Percentiles rank a stretch among this genome's conserved stretches.
These are phyloP conservation scores for Amanita fuliginea DNA, from an alignment of 768 basidiomycete genomes.

Conservation along the genomic window DNA sequence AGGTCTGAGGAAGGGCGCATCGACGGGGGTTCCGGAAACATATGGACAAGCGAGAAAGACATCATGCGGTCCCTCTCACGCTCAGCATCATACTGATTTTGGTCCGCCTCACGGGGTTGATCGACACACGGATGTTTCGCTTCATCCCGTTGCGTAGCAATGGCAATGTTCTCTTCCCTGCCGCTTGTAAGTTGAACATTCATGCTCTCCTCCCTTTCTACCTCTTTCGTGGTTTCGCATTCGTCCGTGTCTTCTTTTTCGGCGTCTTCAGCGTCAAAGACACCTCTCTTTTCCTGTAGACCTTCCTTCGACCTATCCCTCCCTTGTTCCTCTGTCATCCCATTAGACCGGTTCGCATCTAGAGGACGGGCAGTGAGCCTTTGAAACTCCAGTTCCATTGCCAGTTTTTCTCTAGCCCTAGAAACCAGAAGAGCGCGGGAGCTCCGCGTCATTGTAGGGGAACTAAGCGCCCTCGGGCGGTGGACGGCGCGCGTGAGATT, in stretches of 20 bases:
- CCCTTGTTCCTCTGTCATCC: not conserved
- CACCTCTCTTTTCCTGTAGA: too few species aligned
- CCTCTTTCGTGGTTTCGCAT: not conserved
- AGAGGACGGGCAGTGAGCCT: not conserved
- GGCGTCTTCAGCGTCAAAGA: too few species aligned
- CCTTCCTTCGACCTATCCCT: not conserved
- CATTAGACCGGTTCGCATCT: not conserved
- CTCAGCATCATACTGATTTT: not conserved
- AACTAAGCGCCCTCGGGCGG: conserved; percentile 21
- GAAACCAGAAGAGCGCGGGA: conserved; percentile 26
- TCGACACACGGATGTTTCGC: not conserved
- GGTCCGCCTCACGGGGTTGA: not conserved
- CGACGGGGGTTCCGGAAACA: conserved; percentile 4
- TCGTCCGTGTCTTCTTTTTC: too few species aligned
- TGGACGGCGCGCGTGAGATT: conserved; percentile 1
- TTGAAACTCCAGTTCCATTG: not conserved
- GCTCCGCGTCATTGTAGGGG: conserved; percentile 21
- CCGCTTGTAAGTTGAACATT: not conserved
- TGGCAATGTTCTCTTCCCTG: not conserved
- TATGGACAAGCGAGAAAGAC: conserved; percentile 4
- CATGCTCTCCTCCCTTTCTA: not conserved
- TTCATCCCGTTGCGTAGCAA: not conserved
- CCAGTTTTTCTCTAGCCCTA: not conserved
- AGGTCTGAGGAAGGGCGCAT: not conserved
- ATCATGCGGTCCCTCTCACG: not conserved